Evolutionary conservation across 2,329 filamentous ascomycete genomes (phyloP).

Genomic region (Scleromitrula shiraiana): DNA sequence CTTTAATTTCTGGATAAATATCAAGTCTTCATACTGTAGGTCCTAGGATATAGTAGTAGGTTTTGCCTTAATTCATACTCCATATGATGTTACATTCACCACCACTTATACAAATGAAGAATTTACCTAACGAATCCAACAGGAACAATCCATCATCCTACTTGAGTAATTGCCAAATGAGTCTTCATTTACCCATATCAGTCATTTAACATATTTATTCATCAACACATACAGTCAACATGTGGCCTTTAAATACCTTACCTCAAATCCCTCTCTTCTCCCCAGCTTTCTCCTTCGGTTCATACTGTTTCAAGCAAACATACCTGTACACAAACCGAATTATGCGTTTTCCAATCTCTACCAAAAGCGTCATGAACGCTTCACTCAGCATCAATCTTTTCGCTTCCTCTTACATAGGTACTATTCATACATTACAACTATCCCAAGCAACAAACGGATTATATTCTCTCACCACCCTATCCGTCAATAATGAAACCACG

Average conservation of each 20-base stretch:
- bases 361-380: slow-evolving; percentile 12
- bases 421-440: slow-evolving; percentile 30
- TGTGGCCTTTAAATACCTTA: not conserved
- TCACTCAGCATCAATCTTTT: slow-evolving; percentile 28
- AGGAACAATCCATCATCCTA: not conserved
- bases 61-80: too few relatives aligned
- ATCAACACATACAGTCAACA: not conserved
- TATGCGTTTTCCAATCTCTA: slow-evolving; percentile 18
- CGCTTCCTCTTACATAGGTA: slow-evolving; percentile 33
- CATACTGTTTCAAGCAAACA: not conserved
- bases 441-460: slow-evolving; percentile 16
- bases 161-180: slow-evolving; percentile 2
- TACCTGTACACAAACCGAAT: slow-evolving; percentile 2
- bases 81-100: too few relatives aligned
- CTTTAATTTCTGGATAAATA: too few relatives aligned
- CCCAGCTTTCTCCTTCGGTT: not conserved
- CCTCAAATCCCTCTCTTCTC: not conserved
- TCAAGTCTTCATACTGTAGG: too few relatives aligned
- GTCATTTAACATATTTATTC: not conserved
- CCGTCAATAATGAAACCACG: slow-evolving; percentile 18
- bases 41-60: too few relatives aligned
- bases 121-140: too few relatives aligned
- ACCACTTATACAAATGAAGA: too few relatives aligned
- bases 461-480: slow-evolving; percentile 17
- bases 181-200: not conserved